A percentile compares a stretch with the other conserved stretches of the same genome.
Conservation (phyloP, 768 basidiomycete genomes). For the Phylloporus arenicola region DNA sequence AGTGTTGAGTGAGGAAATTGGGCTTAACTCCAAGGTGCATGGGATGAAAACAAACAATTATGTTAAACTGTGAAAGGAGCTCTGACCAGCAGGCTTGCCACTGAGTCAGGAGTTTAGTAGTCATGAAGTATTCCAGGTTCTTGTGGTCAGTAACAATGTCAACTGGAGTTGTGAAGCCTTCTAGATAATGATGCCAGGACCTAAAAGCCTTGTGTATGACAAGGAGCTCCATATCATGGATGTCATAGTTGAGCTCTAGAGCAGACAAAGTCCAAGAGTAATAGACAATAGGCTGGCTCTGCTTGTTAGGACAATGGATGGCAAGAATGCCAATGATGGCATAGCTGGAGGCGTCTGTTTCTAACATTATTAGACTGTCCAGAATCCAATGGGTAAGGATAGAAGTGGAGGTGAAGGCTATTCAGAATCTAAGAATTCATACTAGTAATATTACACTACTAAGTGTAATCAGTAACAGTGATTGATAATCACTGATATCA, state of each 20-base stretch:
- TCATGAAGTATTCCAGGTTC: neutral
- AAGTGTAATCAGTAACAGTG: too few species aligned
- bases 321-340: neutral
- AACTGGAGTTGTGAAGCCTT: neutral
- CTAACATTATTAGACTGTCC: neutral
- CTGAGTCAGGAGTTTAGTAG: neutral
- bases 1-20: neutral
- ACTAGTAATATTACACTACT: too few species aligned
- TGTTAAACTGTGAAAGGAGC: neutral
- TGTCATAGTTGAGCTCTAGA: neutral
- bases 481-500: too few species aligned
- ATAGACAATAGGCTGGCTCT: neutral
- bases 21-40: neutral
- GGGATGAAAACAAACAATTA: neutral
- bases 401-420: too few species aligned
- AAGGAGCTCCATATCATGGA: neutral
- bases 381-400: neutral
- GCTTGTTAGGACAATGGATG: neutral
- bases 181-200: neutral
- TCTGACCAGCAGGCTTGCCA: neutral
- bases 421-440: too few species aligned
- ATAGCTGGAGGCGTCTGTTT: neutral
- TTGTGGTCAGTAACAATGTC: neutral
- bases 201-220: neutral
- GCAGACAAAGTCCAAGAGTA: neutral